A percentile compares a stretch with the other conserved stretches of the same genome.
Conservation (phyloP, 352 stramenopile species). For the Thraustochytrium aureum region DNA sequence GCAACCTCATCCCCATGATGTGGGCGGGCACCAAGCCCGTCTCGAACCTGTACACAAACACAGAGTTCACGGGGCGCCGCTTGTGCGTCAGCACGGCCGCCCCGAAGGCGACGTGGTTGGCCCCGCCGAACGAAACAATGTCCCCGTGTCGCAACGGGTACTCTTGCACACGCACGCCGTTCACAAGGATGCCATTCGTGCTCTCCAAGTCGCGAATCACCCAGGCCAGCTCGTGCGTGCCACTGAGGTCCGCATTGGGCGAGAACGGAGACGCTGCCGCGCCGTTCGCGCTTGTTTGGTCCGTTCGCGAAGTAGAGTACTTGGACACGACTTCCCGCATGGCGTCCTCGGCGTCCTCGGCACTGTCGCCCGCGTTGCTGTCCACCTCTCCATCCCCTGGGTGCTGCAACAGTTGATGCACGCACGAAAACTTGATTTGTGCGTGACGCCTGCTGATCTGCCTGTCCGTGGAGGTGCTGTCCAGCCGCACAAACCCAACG, state of each 20-base stretch:
- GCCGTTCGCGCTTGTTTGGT: background rate
- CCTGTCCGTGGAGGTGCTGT: conserved; percentile 3
- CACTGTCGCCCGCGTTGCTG: background rate
- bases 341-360: background rate
- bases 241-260: background rate
- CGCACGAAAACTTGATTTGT: conserved; percentile 37
- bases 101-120: conserved; percentile 25
- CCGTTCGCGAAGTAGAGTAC: background rate
- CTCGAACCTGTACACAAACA: conserved; percentile 50
- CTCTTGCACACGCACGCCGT: conserved; percentile 40
- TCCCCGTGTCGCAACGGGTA: conserved; percentile 42
- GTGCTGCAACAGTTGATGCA: conserved; percentile 16
- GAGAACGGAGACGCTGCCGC: background rate
- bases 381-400: background rate
- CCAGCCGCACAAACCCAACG: conserved; percentile 43
- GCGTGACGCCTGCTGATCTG: conserved; percentile 44
- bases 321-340: background rate
- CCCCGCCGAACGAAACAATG: conserved; percentile 49
- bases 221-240: conserved; percentile 29
- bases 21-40: background rate
- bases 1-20: no score
- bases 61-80: conserved; percentile 20
- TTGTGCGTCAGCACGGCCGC: conserved; percentile 43
- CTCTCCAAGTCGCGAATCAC: conserved; percentile 45
- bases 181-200: conserved; percentile 47